Percentiles rank a stretch among this genome's conserved stretches.
phyloP scores from a whole-genome alignment of 192 early-diverging fungal species.

The Backusella liffmaniae region DNA sequence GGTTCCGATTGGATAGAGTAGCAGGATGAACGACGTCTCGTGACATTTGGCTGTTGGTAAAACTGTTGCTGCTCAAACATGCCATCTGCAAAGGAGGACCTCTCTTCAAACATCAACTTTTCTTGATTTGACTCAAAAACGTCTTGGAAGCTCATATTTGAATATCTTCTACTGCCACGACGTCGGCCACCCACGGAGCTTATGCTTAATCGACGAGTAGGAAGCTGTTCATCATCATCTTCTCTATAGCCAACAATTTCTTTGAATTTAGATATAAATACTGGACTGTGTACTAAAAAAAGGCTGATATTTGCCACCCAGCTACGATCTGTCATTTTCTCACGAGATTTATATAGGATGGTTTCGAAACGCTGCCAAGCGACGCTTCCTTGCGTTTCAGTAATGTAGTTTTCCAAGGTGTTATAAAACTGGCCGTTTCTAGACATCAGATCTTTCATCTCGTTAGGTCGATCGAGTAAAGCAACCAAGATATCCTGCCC shows the following conservation, averaged over 20 bases:
- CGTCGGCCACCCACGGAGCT: not conserved
- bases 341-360: slow-evolving; percentile 29
- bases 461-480: slow-evolving; percentile 21
- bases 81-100: not conserved
- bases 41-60: not conserved
- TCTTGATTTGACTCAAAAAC: slow-evolving; percentile 6
- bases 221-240: not conserved
- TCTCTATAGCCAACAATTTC: slow-evolving; percentile 37
- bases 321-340: slow-evolving; percentile 19
- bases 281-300: slow-evolving; percentile 26
- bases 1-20: slow-evolving; percentile 17
- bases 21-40: slow-evolving; percentile 13
- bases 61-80: slow-evolving; percentile 6
- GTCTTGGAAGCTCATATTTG: not conserved
- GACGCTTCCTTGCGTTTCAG: slow-evolving; percentile 22
- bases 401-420: slow-evolving; percentile 15
- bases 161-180: not conserved
- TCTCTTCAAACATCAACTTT: not conserved
- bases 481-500: slow-evolving; percentile 28
- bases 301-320: slow-evolving; percentile 27
- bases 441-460: slow-evolving; percentile 26
- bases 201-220: not conserved
- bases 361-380: slow-evolving; percentile 31
- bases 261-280: slow-evolving; percentile 33
- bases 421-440: slow-evolving; percentile 30